phyloP scores from a whole-genome alignment of 371 early-diverging fungal genomes.

The Zychaea mexicana region DNA sequence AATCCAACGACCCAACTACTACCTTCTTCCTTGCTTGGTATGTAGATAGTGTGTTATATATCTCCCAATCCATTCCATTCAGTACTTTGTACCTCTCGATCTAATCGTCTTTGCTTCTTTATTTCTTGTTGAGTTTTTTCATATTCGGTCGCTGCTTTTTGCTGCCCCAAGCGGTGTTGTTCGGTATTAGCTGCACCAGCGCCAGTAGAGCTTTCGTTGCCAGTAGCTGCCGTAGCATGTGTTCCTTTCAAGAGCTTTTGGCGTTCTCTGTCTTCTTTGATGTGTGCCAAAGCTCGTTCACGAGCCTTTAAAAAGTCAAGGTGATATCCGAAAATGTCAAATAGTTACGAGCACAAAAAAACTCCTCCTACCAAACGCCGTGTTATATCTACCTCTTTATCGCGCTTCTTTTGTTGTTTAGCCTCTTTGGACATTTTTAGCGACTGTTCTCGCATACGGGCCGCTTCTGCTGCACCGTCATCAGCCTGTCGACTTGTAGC shows the following conservation, averaged over 20 bases:
- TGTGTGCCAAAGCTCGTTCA: conserved; percentile 14
- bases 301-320: conserved; percentile 23
- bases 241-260: conserved; percentile 3
- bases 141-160: neutral
- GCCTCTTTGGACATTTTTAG: conserved; percentile 14
- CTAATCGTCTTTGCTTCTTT: conserved; percentile 11
- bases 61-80: neutral
- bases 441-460: conserved; percentile 11
- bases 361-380: neutral
- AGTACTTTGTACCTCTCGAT: conserved; percentile 17
- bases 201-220: too few relatives aligned
- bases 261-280: conserved; percentile 27
- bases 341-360: neutral
- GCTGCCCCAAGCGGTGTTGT: neutral
- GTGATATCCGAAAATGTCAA: neutral
- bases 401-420: conserved; percentile 16
- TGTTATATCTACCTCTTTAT: conserved; percentile 16
- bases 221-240: neutral
- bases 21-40: too few relatives aligned
- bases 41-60: neutral
- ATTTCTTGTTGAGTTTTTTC: conserved; percentile 7
- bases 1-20: too few relatives aligned
- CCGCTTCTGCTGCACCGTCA: conserved; percentile 2
- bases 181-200: too few relatives aligned
- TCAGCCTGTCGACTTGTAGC: conserved; percentile 1